Conservation (phyloP, 225 moss, liverwort and hornwort species). For the Polytrichum formosum region DNA sequence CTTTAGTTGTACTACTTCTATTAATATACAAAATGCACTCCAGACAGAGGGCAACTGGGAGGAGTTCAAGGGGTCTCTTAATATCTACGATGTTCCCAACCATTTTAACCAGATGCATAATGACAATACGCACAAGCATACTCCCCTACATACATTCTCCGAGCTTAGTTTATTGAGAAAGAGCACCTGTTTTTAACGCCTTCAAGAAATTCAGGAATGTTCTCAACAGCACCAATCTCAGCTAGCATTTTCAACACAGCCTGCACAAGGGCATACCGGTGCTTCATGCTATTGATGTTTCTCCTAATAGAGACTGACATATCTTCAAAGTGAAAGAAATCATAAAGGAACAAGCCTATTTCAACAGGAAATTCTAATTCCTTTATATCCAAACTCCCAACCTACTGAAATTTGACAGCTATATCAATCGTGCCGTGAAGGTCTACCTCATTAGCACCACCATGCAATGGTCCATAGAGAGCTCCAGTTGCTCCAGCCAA, state of each 20-base stretch:
- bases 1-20: neutral
- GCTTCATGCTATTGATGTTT: neutral
- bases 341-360: neutral
- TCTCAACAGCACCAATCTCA: constrained; percentile 67
- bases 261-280: constrained; percentile 30
- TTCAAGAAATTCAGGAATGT: constrained; percentile 73
- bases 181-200: constrained; percentile 69
- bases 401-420: no score
- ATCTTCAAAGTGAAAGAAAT: constrained; percentile 1
- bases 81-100: no score
- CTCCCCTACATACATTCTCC: no score
- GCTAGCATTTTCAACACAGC: constrained; percentile 83
- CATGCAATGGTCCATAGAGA: constrained; percentile 83
- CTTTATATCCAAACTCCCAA: no score
- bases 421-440: neutral
- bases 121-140: no score
- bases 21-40: neutral
- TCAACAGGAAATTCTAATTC: no score
- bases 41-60: neutral
- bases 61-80: no score
- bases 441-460: constrained; percentile 82
- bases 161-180: neutral
- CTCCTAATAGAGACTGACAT: neutral
- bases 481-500: constrained; percentile 86
- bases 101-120: no score